Evolutionary conservation across 768 basidiomycete species (phyloP), one percentile per base, ranked within the genome.

Genomic region (Tylopilus sp.): DNA sequence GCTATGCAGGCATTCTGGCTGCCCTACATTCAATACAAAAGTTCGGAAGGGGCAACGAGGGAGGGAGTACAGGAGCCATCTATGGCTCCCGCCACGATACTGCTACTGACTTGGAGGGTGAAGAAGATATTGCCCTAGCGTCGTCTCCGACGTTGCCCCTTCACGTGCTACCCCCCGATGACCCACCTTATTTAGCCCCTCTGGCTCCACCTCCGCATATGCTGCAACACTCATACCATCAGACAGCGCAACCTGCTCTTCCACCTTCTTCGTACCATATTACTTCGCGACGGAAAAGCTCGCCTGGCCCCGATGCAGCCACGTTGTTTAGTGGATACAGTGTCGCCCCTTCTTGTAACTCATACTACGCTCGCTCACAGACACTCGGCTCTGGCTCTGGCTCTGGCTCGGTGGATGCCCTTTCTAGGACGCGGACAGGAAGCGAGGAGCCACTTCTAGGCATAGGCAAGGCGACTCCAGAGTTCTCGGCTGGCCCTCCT

Each of bases 381-480:
- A 71, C 68, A 0, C 37, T 63, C 14, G 66, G 66, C 10, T 67
- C 66, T 28, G 58, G 66, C 1, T 67, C 63, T 22, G 52, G 57
- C 6, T 68, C 63, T 0, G 59, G 60, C 16, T 68, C 66, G 2
- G 57, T 63, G 28, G 65, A 69, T 17, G 64, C 63, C 5, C 69
- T 70, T 30, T 53, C 55, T 4, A 49, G 63, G 40, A 71, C 67
- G 17, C 56, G 48, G 13, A 69, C 64, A 17, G 68, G 68, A 38
- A 69, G 68, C 14, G 69, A 69, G 24, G 68, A 69, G 14, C 67
- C 60, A 9, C 31, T 69, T 12, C 41, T 69, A 6, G 58, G 60
- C 6, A 50, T 63, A 9, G 48, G 59, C 31, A 66, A 42, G 40
- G 33, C 6, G 28, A 28, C 40, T 19, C 26, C 53, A 21, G 62